A percentile compares a stretch with the other conserved stretches of the same genome.
Conservation (phyloP, 805 yeast species). For the Schizosaccharomyces cryophilus region DNA sequence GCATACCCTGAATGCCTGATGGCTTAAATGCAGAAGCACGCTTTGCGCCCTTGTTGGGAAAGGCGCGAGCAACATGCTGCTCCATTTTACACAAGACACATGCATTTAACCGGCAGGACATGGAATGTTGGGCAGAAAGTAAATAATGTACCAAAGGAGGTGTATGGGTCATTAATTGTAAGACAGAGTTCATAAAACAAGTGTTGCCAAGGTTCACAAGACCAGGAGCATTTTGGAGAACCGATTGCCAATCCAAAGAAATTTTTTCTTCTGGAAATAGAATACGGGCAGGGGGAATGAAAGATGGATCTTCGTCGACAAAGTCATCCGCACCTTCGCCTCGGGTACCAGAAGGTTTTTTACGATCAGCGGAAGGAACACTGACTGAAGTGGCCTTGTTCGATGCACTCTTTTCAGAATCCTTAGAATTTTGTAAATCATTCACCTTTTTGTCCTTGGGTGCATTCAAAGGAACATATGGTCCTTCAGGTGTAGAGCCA, state of each 20-base stretch:
- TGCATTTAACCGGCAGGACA: slow-evolving; percentile 20
- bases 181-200: slow-evolving; percentile 87
- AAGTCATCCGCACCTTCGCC: background rate
- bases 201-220: slow-evolving; percentile 81
- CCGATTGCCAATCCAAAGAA: slow-evolving; percentile 1
- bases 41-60: slow-evolving; percentile 1
- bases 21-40: slow-evolving; percentile 22
- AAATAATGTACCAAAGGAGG: slow-evolving; percentile 79
- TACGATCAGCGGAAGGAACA: background rate
- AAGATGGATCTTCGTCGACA: background rate
- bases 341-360: background rate
- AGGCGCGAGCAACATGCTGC: slow-evolving; percentile 7
- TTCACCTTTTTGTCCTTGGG: background rate
- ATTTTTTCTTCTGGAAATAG: background rate
- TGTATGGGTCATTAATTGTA: slow-evolving; percentile 70
- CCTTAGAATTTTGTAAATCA: background rate
- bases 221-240: slow-evolving; percentile 21
- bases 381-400: background rate
- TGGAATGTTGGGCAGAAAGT: slow-evolving; percentile 29
- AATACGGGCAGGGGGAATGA: background rate
- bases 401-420: background rate
- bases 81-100: slow-evolving; percentile 9
- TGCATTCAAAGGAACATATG: background rate
- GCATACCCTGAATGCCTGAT: slow-evolving; percentile 43
- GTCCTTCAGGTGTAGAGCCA: background rate